Evolutionary conservation across 768 basidiomycete species (phyloP), one percentile per base, ranked within the genome.

Genomic region (Boletus barrowsii): DNA sequence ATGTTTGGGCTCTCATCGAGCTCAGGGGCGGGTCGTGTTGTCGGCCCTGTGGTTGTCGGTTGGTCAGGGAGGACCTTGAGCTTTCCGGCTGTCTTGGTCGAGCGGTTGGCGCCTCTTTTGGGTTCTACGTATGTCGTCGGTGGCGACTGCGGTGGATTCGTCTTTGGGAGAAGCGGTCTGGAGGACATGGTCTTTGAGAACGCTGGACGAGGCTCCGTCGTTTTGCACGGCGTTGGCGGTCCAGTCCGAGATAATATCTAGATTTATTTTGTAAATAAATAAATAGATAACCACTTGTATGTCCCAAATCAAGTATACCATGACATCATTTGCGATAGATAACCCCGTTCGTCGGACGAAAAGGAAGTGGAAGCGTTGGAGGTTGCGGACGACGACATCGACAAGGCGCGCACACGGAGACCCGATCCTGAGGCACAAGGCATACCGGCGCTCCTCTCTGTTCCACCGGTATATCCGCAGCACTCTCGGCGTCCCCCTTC

Each of bases 51-150:
- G 14, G 77, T 74, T 33, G 89, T 86, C 7, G 87, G 89, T 63
- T 93, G 86, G 65, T 93, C 91, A 45, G 91, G 91, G 30, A 93
- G 78, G 15, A 93, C 89, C 66, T 93, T 93, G 59, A 93, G 82
- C 68, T 93, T 93, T 42, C 90, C 89, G 13, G 86, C 85, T 10
- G 87, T 82, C 66, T 91, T 91, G 1, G 89, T 90, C 18, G 87
- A 84, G 59, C 89, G 78, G 62, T 90, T 89, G 14, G 88, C 87
- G 0, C 88, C 87, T 49, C 88, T 72, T 61, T 87, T 89, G 11
- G 75, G 68, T 56, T 86, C 84, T 8, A 36, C 61, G 5, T 46
- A 59, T 1, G 44, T 39, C 2, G 51, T 47, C 30, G 59, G 33
- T 10, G 62, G 52, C 26, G 55, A 41, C 32, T 56, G 4, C 7